Evolutionary conservation across 768 basidiomycete genomes (phyloP).

Genomic region (Clathrus columnatus): DNA sequence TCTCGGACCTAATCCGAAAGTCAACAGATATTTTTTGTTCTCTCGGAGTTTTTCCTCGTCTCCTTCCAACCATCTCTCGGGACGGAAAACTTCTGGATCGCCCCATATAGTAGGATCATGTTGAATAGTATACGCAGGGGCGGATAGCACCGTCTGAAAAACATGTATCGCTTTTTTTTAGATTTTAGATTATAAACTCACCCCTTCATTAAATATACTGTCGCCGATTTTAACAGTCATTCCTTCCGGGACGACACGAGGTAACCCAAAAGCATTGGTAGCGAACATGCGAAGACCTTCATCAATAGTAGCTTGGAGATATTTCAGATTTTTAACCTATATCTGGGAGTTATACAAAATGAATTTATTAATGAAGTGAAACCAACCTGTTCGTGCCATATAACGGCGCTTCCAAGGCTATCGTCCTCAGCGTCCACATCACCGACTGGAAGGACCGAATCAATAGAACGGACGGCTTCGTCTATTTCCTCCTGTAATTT

Average conservation of each 20-base stretch:
- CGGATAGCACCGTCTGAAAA: constrained; percentile 24
- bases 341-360: neutral
- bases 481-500: constrained; percentile 11
- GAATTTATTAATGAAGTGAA: constrained; percentile 12
- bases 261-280: constrained; percentile 30
- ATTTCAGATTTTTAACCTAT: constrained; percentile 17
- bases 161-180: neutral
- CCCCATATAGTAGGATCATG: constrained; percentile 27
- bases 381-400: too few relatives aligned
- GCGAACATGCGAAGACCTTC: constrained; percentile 28
- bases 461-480: neutral
- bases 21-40: constrained; percentile 20
- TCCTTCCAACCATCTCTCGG: constrained; percentile 24
- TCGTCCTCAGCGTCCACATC: too few relatives aligned
- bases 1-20: constrained; percentile 26
- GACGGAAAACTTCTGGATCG: constrained; percentile 21
- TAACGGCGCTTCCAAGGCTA: neutral
- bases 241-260: constrained; percentile 24
- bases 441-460: neutral
- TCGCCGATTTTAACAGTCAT: constrained; percentile 16
- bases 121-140: constrained; percentile 28
- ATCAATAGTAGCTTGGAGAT: constrained; percentile 25
- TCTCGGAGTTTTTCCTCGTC: constrained; percentile 6
- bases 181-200: neutral
- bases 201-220: constrained; percentile 23